Conservation (phyloP, 208 protist species). For the Trypanosoma rangeli region DNA sequence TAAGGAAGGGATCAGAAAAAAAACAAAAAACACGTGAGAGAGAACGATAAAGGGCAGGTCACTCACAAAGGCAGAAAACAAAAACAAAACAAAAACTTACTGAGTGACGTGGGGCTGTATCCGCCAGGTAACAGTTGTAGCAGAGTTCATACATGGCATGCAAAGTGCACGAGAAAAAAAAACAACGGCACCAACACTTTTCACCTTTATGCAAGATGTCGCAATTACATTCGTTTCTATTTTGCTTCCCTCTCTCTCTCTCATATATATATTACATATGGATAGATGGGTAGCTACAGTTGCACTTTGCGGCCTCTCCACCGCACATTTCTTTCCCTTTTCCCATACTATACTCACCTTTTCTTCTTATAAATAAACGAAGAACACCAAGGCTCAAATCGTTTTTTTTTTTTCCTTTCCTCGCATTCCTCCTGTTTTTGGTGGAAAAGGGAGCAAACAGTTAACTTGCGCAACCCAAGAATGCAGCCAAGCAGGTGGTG, state of each 20-base stretch:
- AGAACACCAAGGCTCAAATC: no score
- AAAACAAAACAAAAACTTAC: conserved; percentile 17
- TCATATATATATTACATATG: neutral
- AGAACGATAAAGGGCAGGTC: neutral
- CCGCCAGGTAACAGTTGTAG: neutral
- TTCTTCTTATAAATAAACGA: no score
- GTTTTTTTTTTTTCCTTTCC: neutral
- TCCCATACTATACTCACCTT: no score
- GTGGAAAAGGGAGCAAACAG: neutral
- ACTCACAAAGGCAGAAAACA: neutral
- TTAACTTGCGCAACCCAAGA: neutral
- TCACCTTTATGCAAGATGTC: neutral
- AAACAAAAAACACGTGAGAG: conserved; percentile 19
- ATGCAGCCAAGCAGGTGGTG: neutral
- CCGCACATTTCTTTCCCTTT: neutral
- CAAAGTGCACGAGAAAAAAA: neutral
- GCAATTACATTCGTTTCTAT: neutral
- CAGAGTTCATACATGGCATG: neutral
- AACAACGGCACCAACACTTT: neutral
- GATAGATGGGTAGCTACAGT: neutral
- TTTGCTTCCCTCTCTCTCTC: neutral
- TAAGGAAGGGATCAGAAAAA: neutral
- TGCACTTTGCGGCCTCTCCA: neutral
- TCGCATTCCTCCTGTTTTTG: neutral
- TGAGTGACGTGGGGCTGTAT: neutral